phyloP scores from a whole-genome alignment of 495 filamentous ascomycete genomes.

The Penicillium argentinense region DNA sequence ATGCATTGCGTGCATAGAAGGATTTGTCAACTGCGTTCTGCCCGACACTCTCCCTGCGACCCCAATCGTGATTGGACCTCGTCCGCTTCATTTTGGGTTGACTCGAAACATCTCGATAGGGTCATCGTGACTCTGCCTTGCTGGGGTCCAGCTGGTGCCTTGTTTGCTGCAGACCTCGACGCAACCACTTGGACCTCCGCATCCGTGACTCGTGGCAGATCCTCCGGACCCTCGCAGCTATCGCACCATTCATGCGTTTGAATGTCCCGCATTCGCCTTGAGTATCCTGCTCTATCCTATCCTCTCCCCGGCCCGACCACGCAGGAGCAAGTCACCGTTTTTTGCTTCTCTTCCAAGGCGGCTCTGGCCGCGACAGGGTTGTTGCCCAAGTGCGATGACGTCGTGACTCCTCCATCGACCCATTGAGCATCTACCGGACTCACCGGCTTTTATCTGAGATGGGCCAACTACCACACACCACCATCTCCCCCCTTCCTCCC shows the following conservation, averaged over 20 bases:
- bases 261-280: slow-evolving; percentile 1
- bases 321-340: neutral
- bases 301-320: neutral
- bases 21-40: slow-evolving; percentile 18
- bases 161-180: slow-evolving; percentile 6
- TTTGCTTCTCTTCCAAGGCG: slow-evolving; percentile 3
- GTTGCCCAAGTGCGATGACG: slow-evolving; percentile 29
- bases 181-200: neutral
- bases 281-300: neutral
- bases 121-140: too few relatives aligned
- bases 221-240: neutral
- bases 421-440: neutral
- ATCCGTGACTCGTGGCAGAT: slow-evolving; percentile 17
- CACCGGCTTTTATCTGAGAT: slow-evolving; percentile 26
- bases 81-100: too few relatives aligned
- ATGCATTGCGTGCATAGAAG: slow-evolving; percentile 28
- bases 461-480: too few relatives aligned
- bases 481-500: too few relatives aligned
- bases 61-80: too few relatives aligned
- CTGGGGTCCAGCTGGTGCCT: too few relatives aligned
- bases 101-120: too few relatives aligned
- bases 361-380: slow-evolving; percentile 7
- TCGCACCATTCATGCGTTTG: neutral
- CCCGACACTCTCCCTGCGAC: slow-evolving; percentile 15
- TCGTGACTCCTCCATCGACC: slow-evolving; percentile 10